A percentile compares a stretch with the other conserved stretches of the same genome.
Conservation (phyloP, 2,329 filamentous ascomycete genomes). For the Scolecobasidium constrictum region DNA sequence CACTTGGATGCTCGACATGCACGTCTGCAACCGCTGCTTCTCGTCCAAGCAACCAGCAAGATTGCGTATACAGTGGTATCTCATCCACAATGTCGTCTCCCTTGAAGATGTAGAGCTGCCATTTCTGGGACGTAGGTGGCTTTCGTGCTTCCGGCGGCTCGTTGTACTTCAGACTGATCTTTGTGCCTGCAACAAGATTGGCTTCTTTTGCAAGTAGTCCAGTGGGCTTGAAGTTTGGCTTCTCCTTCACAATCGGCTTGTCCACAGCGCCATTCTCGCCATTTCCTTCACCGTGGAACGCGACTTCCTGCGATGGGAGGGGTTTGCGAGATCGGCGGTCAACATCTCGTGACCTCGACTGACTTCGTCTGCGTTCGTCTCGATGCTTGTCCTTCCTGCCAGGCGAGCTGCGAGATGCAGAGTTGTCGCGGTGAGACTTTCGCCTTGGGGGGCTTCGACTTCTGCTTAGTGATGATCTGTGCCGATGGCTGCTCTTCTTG, state of each 20-base stretch:
- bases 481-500: too few relatives aligned
- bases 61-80: slow-evolving; percentile 62
- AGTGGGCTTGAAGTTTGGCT: slow-evolving; percentile 73
- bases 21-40: slow-evolving; percentile 75
- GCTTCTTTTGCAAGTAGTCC: slow-evolving; percentile 80
- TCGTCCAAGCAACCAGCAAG: slow-evolving; percentile 84
- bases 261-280: slow-evolving; percentile 20
- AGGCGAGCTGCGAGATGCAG: slow-evolving; percentile 2
- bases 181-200: slow-evolving; percentile 67
- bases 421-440: neutral
- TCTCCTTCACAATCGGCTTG: slow-evolving; percentile 54
- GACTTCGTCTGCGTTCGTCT: too few relatives aligned
- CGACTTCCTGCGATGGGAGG: slow-evolving; percentile 35
- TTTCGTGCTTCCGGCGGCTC: slow-evolving; percentile 90
- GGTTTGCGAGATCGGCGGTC: slow-evolving; percentile 25
- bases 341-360: neutral
- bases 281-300: slow-evolving; percentile 23
- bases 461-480: neutral
- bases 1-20: slow-evolving; percentile 76
- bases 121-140: slow-evolving; percentile 63
- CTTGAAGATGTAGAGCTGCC: slow-evolving; percentile 93
- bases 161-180: slow-evolving; percentile 85
- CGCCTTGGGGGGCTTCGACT: neutral
- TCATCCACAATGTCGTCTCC: slow-evolving; percentile 70
- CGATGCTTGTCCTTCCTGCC: neutral